Evolutionary conservation across 371 early-diverging fungal species (phyloP).

Genomic region (Dichotomocladium elegans): DNA sequence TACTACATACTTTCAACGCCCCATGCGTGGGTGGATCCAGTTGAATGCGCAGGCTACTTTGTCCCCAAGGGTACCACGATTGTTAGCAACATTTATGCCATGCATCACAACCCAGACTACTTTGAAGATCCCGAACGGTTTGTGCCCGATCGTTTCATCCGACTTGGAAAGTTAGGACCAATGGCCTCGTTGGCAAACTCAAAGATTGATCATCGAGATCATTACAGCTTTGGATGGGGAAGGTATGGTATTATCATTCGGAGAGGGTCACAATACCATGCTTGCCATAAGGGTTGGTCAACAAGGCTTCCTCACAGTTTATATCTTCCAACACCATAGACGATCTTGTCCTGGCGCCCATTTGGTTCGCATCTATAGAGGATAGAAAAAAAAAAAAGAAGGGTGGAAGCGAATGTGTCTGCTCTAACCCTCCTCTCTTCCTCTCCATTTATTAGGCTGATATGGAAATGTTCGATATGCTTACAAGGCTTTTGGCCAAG

Average conservation of each 20-base stretch:
- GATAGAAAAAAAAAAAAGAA: background rate
- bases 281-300: no score
- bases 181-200: slow-evolving; percentile 3
- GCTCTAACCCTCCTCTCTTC: background rate
- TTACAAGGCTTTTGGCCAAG: background rate
- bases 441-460: background rate
- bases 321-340: background rate
- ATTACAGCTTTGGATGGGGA: slow-evolving; percentile 8
- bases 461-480: background rate
- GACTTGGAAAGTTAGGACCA: background rate
- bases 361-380: background rate
- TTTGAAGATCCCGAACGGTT: slow-evolving; percentile 4
- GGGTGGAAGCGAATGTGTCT: no score
- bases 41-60: slow-evolving; percentile 4
- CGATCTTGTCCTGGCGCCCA: background rate
- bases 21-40: background rate
- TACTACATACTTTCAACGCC: background rate
- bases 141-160: slow-evolving; percentile 12
- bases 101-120: background rate
- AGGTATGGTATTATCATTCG: background rate
- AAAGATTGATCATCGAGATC: slow-evolving; percentile 6
- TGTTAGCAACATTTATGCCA: slow-evolving; percentile 4
- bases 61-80: slow-evolving; percentile 9
- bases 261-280: background rate
- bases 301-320: background rate